These are phyloP conservation scores for Fusarium udum DNA, from an alignment of 2,329 filamentous ascomycete species.

Conservation along the genomic window DNA sequence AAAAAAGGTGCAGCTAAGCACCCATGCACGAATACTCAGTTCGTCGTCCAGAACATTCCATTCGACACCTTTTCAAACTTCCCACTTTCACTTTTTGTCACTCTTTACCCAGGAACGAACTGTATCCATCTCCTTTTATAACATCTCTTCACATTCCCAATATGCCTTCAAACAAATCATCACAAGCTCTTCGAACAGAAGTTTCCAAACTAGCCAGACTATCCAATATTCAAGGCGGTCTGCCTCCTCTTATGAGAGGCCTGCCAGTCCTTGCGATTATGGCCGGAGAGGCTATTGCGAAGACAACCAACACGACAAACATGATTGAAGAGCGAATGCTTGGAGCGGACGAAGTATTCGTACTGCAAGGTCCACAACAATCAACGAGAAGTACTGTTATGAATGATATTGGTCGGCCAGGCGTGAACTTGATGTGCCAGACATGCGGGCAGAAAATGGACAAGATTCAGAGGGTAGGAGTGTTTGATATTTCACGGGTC, in stretches of 20 bases:
- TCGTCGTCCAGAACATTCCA: background rate
- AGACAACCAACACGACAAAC: constrained; percentile 20
- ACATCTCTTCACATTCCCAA: too few relatives aligned
- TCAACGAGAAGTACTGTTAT: fast-evolving
- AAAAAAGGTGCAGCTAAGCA: background rate
- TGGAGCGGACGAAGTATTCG: constrained; percentile 14
- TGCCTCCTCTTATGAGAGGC: constrained; percentile 27
- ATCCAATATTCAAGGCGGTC: constrained; percentile 32
- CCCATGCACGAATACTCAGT: fast-evolving
- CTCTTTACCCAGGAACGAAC: fast-evolving
- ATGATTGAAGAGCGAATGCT: constrained; percentile 30
- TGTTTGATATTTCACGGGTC: fast-evolving
- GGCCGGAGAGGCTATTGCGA: constrained; percentile 26
- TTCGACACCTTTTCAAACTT: fast-evolving
- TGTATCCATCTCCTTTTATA: background rate
- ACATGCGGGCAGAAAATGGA: background rate
- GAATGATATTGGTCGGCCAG: background rate
- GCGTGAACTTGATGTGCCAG: constrained; percentile 13
- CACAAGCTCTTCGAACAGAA: constrained; percentile 19
- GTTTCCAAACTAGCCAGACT: constrained; percentile 29
- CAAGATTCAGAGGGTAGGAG: fast-evolving
- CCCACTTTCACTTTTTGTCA: fast-evolving
- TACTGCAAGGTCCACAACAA: background rate
- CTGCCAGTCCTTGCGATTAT: constrained; percentile 31
- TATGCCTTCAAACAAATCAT: constrained; percentile 10